phyloP scores from a whole-genome alignment of 345 rosid species.

The Orychophragmus violaceus region DNA sequence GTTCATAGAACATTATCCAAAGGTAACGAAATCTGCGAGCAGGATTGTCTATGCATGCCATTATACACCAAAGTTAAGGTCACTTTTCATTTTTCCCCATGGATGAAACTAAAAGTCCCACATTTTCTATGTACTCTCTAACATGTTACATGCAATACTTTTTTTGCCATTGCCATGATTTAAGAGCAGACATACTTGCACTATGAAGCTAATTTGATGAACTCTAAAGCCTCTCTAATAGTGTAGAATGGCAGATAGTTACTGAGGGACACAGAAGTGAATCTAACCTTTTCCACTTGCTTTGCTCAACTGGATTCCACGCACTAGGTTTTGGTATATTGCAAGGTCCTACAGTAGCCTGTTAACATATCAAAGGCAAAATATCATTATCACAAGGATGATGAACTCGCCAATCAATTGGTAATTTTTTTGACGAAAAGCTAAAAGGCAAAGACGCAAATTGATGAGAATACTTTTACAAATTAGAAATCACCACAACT shows the following conservation, averaged over 20 bases:
- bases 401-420: not conserved
- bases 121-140: not conserved
- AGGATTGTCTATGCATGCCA: not conserved
- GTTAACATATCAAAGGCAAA: slow-evolving; percentile 24
- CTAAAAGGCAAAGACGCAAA: not conserved
- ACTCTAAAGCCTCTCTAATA: not conserved
- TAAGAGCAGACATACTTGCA: not conserved
- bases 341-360: slow-evolving; percentile 89
- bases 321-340: slow-evolving; percentile 70
- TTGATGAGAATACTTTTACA: no score
- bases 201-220: not conserved
- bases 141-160: not conserved
- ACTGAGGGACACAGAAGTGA: no score
- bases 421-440: not conserved
- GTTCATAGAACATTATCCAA: not conserved
- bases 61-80: not conserved
- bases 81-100: not conserved
- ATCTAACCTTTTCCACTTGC: slow-evolving; percentile 89
- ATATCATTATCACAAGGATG: not conserved
- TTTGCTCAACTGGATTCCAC: slow-evolving; percentile 82
- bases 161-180: not conserved
- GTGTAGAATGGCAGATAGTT: not conserved
- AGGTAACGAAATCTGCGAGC: not conserved
- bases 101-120: not conserved
- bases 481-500: slow-evolving; percentile 5